Percentiles rank a stretch among this genome's conserved stretches.
phyloP scores from a whole-genome alignment of 768 basidiomycete genomes.

The Serendipita sp. region DNA sequence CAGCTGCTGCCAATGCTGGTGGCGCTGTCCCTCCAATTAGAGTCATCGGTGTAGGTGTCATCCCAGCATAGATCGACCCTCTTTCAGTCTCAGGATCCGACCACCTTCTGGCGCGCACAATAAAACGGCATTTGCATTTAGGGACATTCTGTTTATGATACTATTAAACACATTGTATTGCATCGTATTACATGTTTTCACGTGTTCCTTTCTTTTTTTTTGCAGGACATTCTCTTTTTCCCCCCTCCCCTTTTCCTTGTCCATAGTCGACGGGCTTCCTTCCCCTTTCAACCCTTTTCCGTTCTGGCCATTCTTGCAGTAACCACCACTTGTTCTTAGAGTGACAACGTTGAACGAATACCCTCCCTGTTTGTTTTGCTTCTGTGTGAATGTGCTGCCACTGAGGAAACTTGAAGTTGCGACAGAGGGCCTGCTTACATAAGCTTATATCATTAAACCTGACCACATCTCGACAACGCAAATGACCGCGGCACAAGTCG shows the following conservation, averaged over 20 bases:
- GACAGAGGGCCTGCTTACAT: too few species aligned
- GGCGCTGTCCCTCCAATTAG: slow-evolving; percentile 1
- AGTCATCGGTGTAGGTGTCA: not conserved
- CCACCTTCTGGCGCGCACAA: not conserved
- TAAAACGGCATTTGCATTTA: not conserved
- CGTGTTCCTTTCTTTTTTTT: not conserved
- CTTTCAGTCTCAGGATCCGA: not conserved
- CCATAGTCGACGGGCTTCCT: not conserved
- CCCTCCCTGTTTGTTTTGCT: not conserved
- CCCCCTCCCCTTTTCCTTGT: not conserved
- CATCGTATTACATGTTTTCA: not conserved
- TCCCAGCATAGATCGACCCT: not conserved
- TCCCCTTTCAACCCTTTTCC: not conserved
- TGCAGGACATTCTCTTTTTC: not conserved
- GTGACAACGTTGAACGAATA: slow-evolving; percentile 8
- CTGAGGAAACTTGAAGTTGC: too few species aligned
- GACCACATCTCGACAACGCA: not conserved
- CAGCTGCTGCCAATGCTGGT: not conserved
- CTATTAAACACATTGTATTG: not conserved
- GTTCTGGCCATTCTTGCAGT: not conserved
- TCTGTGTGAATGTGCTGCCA: not conserved
- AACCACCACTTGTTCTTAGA: not conserved
- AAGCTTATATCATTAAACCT: not conserved
- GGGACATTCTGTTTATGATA: slow-evolving; percentile 1
- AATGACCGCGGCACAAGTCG: slow-evolving; percentile 1